Conservation (phyloP, 345 rosid species). For the Bruguiera parviflora region DNA sequence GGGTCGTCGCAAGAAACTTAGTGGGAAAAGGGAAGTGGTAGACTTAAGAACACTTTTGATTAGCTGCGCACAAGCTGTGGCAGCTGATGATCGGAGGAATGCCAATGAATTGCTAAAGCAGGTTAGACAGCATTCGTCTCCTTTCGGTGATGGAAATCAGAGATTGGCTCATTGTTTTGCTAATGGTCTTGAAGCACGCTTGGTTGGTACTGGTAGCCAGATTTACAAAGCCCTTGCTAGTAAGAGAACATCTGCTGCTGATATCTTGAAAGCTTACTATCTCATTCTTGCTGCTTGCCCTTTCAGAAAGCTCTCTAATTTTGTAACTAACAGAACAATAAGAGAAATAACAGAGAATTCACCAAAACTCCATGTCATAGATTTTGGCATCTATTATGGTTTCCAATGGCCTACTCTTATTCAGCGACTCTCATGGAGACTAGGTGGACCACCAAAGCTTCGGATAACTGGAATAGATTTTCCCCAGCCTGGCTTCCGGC, state of each 20-base stretch:
- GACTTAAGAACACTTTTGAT: conserved; percentile 30
- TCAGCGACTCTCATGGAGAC: conserved; percentile 23
- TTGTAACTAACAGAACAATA: conserved; percentile 18
- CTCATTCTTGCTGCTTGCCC: conserved; percentile 21
- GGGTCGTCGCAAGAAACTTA: conserved; percentile 26
- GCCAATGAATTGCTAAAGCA: conserved; percentile 23
- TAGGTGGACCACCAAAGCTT: conserved; percentile 23
- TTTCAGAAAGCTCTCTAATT: conserved; percentile 16
- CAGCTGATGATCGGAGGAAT: conserved; percentile 20
- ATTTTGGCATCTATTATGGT: conserved; percentile 26
- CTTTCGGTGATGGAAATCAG: conserved; percentile 32
- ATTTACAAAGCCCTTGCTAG: conserved; percentile 21
- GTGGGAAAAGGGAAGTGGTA: conserved; percentile 16
- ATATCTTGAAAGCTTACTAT: conserved; percentile 21
- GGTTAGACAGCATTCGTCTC: conserved; percentile 30
- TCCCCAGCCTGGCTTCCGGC: conserved; percentile 29
- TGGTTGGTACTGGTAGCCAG: conserved; percentile 32
- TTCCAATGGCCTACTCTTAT: conserved; percentile 29
- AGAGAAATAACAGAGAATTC: conserved; percentile 7
- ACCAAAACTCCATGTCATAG: conserved; percentile 21
- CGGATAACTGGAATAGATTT: conserved; percentile 29
- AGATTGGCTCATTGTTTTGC: conserved; percentile 32
- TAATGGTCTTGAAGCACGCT: conserved; percentile 28
- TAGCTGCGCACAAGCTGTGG: conserved; percentile 35
- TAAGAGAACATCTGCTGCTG: conserved; percentile 18